Conservation (phyloP, 129 eudicot species). For the Erigeron canadensis region DNA sequence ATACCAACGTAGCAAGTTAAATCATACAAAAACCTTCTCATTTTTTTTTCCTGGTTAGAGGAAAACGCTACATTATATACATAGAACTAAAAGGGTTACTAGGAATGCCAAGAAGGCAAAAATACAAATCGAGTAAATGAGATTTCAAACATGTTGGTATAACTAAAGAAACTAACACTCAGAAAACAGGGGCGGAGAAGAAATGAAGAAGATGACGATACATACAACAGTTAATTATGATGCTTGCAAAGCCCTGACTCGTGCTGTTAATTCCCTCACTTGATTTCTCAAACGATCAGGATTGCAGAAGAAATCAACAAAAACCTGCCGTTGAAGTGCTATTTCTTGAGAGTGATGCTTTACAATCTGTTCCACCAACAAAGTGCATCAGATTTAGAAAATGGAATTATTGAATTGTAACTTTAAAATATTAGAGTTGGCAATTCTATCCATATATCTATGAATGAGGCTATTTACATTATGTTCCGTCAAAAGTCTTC, state of each 20-base stretch:
- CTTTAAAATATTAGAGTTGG: background rate
- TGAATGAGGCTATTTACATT: background rate
- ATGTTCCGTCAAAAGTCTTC: background rate
- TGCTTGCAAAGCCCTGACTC: constrained; percentile 87
- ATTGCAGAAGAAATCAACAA: constrained; percentile 91
- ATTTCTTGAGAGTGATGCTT: constrained; percentile 95
- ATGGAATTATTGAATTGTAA: background rate
- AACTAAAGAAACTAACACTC: constrained; percentile 10
- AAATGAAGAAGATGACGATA: background rate
- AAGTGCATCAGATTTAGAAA: background rate
- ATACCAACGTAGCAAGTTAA: too few relatives aligned
- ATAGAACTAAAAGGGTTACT: too few relatives aligned
- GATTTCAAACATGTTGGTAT: background rate
- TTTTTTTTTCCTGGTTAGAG: background rate
- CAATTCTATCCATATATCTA: background rate
- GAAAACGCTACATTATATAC: background rate
- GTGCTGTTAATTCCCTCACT: constrained; percentile 77
- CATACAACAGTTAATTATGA: constrained; percentile 34
- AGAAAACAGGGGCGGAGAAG: background rate
- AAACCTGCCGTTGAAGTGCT: constrained; percentile 83
- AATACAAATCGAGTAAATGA: background rate
- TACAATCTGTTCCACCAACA: constrained; percentile 51
- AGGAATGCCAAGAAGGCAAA: background rate
- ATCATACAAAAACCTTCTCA: constrained; percentile 1
- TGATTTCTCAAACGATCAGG: constrained; percentile 87